Conservation (phyloP, 2,329 filamentous ascomycete genomes). For the Pseudogymnoascus verrucosus region DNA sequence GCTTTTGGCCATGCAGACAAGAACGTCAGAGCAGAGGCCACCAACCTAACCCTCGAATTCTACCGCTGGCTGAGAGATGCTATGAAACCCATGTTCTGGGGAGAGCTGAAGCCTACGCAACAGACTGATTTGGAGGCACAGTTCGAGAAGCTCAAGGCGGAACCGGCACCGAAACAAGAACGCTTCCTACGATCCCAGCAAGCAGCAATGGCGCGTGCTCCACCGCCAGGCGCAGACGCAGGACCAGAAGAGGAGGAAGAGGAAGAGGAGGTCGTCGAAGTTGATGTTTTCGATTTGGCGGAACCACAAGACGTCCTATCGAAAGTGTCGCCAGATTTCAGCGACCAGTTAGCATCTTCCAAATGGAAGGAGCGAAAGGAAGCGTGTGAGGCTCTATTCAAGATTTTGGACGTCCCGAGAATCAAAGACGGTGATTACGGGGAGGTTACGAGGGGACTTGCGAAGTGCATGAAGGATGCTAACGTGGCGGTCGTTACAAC, state of each 20-base stretch:
- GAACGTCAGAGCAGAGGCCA: conserved; percentile 90
- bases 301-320: conserved; percentile 81
- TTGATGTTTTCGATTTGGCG: conserved; percentile 74
- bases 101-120: conserved; percentile 88
- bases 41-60: conserved; percentile 83
- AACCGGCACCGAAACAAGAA: conserved; percentile 82
- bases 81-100: conserved; percentile 98
- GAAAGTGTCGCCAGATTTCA: conserved; percentile 74
- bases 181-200: conserved; percentile 83
- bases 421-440: conserved; percentile 88
- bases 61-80: conserved; percentile 96
- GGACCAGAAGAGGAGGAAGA: conserved; percentile 49
- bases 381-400: conserved; percentile 73
- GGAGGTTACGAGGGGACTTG: conserved; percentile 74
- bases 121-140: conserved; percentile 88
- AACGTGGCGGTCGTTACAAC: conserved; percentile 92
- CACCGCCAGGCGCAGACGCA: conserved; percentile 49
- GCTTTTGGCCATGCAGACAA: conserved; percentile 96
- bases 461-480: conserved; percentile 98
- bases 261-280: conserved; percentile 57
- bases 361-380: conserved; percentile 99
- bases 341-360: conserved; percentile 74
- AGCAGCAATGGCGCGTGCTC: conserved; percentile 66
- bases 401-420: conserved; percentile 70
- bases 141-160: conserved; percentile 88